These are phyloP conservation scores for Fusarium camptoceras DNA, from an alignment of 2,329 filamentous ascomycete genomes.

Conservation along the genomic window DNA sequence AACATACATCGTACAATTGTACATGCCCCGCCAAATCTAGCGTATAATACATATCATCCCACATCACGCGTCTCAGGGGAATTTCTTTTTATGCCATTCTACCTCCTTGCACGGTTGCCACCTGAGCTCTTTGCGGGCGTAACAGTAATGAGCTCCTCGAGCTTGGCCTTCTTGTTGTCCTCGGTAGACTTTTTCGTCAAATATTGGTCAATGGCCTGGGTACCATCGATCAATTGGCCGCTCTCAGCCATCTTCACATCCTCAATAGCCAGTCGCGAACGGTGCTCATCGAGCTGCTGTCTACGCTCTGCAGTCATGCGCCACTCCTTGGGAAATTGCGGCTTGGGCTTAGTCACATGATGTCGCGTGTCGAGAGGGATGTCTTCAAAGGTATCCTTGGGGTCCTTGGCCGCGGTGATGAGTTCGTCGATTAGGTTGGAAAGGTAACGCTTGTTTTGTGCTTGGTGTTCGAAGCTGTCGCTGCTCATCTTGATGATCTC, in stretches of 20 bases:
- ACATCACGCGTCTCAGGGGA: constrained; percentile 1
- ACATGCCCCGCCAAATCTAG: constrained; percentile 39
- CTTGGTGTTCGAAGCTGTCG: constrained; percentile 87
- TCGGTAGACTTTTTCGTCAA: constrained; percentile 50
- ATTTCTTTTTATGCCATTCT: constrained; percentile 5
- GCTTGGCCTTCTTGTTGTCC: constrained; percentile 51
- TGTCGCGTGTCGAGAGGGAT: constrained; percentile 91
- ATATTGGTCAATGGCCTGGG: constrained; percentile 58
- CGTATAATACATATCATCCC: constrained; percentile 45
- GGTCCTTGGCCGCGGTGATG: constrained; percentile 80
- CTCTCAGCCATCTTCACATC: constrained; percentile 67
- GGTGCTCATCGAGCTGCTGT: constrained; percentile 71
- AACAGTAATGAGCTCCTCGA: constrained; percentile 49
- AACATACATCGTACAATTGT: constrained; percentile 46
- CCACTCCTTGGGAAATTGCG: constrained; percentile 86
- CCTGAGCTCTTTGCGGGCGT: constrained; percentile 36
- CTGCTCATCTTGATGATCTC: constrained; percentile 89
- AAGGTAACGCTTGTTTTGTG: constrained; percentile 97
- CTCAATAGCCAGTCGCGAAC: constrained; percentile 62
- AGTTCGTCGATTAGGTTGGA: constrained; percentile 81
- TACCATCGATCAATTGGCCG: constrained; percentile 70
- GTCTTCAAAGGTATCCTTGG: constrained; percentile 85
- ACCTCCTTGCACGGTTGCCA: constrained; percentile 43
- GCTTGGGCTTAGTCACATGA: constrained; percentile 75
- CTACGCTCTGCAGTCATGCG: constrained; percentile 77